These are phyloP conservation scores for Fusarium veterinarium DNA, from an alignment of 2,329 filamentous ascomycete genomes.

Conservation along the genomic window DNA sequence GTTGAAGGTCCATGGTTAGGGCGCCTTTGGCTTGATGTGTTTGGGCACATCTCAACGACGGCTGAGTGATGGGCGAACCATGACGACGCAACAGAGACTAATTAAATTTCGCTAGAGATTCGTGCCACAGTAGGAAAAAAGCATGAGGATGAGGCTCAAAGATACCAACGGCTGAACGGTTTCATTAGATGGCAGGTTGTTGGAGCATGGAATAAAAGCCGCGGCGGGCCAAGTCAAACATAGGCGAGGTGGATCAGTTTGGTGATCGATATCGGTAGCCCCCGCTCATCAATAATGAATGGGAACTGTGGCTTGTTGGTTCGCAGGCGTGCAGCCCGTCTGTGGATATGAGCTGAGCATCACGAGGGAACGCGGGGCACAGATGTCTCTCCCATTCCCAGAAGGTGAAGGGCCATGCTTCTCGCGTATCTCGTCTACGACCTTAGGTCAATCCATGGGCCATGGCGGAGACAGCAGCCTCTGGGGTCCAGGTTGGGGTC, in stretches of 20 bases:
- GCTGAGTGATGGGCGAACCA: constrained; percentile 4
- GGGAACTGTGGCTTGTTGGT: constrained; percentile 40
- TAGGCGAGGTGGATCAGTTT: constrained; percentile 32
- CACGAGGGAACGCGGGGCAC: constrained; percentile 40
- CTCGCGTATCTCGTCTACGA: constrained; percentile 43
- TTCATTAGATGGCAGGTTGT: constrained; percentile 7
- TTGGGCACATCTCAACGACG: not conserved
- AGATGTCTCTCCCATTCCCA: constrained; percentile 21
- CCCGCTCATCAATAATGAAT: constrained; percentile 4
- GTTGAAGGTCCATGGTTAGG: constrained; percentile 22
- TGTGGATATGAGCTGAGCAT: constrained; percentile 36
- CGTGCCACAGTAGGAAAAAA: constrained; percentile 7
- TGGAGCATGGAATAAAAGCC: constrained; percentile 24
- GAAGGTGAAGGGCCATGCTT: constrained; percentile 34
- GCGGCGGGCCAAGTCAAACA: constrained; percentile 31
- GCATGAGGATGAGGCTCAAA: constrained; percentile 26
- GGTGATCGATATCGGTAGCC: constrained; percentile 33
- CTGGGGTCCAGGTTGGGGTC: constrained; percentile 33
- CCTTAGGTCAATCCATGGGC: constrained; percentile 31
- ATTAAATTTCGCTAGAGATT: constrained; percentile 11
- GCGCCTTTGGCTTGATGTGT: constrained; percentile 7
- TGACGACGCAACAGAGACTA: constrained; percentile 15
- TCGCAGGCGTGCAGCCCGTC: constrained; percentile 21
- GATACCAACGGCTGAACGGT: constrained; percentile 31
- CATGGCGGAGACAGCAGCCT: constrained; percentile 29